Conservation (phyloP, 176 grass and related monocot species). For the Carex pumila region DNA sequence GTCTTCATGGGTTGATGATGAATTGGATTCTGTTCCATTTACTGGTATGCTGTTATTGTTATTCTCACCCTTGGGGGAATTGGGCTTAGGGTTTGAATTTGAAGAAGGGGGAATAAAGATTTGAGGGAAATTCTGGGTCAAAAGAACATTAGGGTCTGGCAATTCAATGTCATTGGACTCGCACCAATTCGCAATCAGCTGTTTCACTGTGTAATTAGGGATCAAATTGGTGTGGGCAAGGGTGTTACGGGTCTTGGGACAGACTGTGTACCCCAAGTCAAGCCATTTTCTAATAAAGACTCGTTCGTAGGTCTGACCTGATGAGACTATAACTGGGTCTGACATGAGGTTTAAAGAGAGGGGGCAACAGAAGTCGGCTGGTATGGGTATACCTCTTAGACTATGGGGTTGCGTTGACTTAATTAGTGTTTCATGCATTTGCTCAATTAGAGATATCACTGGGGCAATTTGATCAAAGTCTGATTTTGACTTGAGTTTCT, state of each 20-base stretch:
- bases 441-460: constrained; percentile 50
- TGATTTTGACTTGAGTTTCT: constrained; percentile 60
- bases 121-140: constrained; percentile 65
- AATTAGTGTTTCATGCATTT: constrained; percentile 67
- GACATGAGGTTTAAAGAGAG: constrained; percentile 94
- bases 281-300: constrained; percentile 94
- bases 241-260: constrained; percentile 81
- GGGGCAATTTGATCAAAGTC: constrained; percentile 49
- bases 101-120: constrained; percentile 25
- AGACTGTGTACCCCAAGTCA: constrained; percentile 90
- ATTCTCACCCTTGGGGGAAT: constrained; percentile 15
- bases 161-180: constrained; percentile 93
- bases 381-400: constrained; percentile 86
- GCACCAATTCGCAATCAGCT: constrained; percentile 98
- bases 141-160: constrained; percentile 80
- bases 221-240: constrained; percentile 95
- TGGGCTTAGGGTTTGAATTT: constrained; percentile 18
- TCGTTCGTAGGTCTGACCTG: constrained; percentile 95
- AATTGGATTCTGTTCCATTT: constrained; percentile 33
- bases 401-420: constrained; percentile 63
- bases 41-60: constrained; percentile 22
- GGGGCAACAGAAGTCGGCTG: constrained; percentile 91
- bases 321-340: constrained; percentile 95
- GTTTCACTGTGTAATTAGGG: constrained; percentile 98
- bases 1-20: constrained; percentile 28